Conservation (phyloP, 1,139 yeast species). For the Suhomyces yuchorum region DNA sequence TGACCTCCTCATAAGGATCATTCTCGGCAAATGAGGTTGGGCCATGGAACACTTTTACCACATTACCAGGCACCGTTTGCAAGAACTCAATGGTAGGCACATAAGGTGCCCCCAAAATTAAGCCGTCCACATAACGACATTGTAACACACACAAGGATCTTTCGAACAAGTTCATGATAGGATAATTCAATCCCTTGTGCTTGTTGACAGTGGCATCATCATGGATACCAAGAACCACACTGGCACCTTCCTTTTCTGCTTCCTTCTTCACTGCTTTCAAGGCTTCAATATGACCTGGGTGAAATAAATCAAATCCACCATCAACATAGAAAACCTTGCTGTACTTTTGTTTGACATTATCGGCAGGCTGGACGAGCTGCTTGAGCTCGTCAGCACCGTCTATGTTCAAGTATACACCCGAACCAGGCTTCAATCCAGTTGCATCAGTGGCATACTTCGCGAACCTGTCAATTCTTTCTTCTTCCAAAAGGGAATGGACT, state of each 20-base stretch:
- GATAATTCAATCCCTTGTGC: slow-evolving; percentile 68
- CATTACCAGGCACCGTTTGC: slow-evolving; percentile 37
- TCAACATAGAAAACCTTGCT: slow-evolving; percentile 58
- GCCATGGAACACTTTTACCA: slow-evolving; percentile 62
- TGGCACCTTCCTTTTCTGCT: slow-evolving; percentile 39
- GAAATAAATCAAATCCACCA: slow-evolving; percentile 90
- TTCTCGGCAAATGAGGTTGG: slow-evolving; percentile 46
- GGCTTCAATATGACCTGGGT: slow-evolving; percentile 88
- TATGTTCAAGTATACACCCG: slow-evolving; percentile 57
- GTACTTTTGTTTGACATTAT: slow-evolving; percentile 29
- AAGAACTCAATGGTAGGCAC: slow-evolving; percentile 47
- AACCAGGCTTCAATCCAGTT: slow-evolving; percentile 62
- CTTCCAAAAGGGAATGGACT: slow-evolving; percentile 35
- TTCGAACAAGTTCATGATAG: slow-evolving; percentile 86
- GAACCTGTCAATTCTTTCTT: slow-evolving; percentile 41
- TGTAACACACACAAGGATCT: slow-evolving; percentile 86
- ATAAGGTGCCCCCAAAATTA: slow-evolving; percentile 70
- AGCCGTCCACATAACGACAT: slow-evolving; percentile 80
- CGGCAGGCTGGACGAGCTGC: slow-evolving; percentile 41
- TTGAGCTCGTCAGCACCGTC: slow-evolving; percentile 25
- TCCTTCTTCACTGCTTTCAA: slow-evolving; percentile 48
- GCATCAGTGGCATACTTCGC: slow-evolving; percentile 62
- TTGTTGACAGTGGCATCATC: slow-evolving; percentile 61
- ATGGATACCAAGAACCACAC: slow-evolving; percentile 70
- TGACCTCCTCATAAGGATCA: slow-evolving; percentile 48